A percentile compares a stretch with the other conserved stretches of the same genome.
These are phyloP conservation scores for Haplosporangium gracile DNA, from an alignment of 192 early-diverging fungal genomes.

Conservation along the genomic window DNA sequence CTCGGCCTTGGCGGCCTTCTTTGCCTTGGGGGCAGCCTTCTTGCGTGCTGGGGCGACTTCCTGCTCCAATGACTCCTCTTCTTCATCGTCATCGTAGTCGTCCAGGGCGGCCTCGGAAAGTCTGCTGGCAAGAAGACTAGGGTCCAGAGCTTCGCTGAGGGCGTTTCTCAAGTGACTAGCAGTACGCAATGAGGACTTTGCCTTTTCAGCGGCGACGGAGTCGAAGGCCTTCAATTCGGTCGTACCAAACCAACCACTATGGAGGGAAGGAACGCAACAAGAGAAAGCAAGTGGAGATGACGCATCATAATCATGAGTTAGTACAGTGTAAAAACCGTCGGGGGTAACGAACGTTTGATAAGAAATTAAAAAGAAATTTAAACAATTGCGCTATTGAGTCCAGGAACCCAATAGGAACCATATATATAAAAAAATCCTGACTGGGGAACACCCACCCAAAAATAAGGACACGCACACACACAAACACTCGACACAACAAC, in stretches of 20 bases:
- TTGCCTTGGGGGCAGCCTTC: conserved; percentile 36
- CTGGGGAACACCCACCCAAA: conserved; percentile 29
- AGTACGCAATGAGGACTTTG: conserved; percentile 30
- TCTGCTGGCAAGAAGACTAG: conserved; percentile 24
- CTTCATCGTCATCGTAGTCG: conserved; percentile 27
- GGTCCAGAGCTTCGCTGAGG: conserved; percentile 42
- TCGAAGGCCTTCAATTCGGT: conserved; percentile 58
- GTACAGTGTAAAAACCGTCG: not conserved
- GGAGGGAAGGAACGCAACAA: not conserved
- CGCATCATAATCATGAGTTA: conserved; percentile 8
- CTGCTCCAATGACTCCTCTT: conserved; percentile 28
- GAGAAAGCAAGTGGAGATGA: not conserved
- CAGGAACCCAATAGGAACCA: conserved; percentile 18
- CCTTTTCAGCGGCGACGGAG: conserved; percentile 36
- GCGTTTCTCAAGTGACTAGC: conserved; percentile 36
- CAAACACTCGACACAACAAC: not conserved
- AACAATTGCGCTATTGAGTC: conserved; percentile 28
- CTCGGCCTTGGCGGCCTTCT: conserved; percentile 34
- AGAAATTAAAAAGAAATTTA: conserved; percentile 12
- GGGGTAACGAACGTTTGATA: not conserved
- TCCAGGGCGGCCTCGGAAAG: not conserved
- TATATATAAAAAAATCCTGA: conserved; percentile 35
- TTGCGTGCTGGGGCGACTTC: conserved; percentile 17
- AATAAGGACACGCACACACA: not conserved
- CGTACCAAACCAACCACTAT: conserved; percentile 59